phyloP scores from a whole-genome alignment of 176 grass and related monocot genomes.

The Lolium rigidum region DNA sequence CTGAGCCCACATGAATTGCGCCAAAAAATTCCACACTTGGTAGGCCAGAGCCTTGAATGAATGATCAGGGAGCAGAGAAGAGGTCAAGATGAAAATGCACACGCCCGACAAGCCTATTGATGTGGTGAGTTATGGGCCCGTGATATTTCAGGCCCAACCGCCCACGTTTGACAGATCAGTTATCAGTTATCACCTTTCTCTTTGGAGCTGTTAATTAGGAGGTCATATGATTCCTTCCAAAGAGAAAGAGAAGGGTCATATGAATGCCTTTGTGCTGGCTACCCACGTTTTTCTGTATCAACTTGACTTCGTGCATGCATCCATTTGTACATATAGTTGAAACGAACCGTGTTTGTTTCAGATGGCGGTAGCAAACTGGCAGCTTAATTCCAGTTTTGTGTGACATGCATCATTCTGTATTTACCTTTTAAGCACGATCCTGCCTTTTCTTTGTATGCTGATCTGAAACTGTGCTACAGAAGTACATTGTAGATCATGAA shows the following conservation, averaged over 20 bases:
- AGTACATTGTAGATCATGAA: background rate
- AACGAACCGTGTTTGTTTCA: background rate
- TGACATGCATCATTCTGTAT: background rate
- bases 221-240: background rate
- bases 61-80: background rate
- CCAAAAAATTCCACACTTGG: slow-evolving; percentile 34
- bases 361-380: background rate
- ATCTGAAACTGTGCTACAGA: background rate
- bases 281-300: no score
- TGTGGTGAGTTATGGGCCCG: slow-evolving; percentile 2
- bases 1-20: background rate
- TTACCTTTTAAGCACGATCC: background rate
- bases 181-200: no score
- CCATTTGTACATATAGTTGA: no score
- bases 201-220: background rate
- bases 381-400: background rate
- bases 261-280: no score
- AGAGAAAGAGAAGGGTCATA: background rate
- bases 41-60: slow-evolving; percentile 23
- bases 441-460: background rate
- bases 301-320: no score
- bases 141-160: slow-evolving; percentile 21
- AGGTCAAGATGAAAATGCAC: background rate
- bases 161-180: background rate
- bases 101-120: slow-evolving; percentile 19